A percentile compares a stretch with the other conserved stretches of the same genome.
phyloP scores from a whole-genome alignment of 768 basidiomycete genomes.

The Porphyrellus cyaneotinctus region DNA sequence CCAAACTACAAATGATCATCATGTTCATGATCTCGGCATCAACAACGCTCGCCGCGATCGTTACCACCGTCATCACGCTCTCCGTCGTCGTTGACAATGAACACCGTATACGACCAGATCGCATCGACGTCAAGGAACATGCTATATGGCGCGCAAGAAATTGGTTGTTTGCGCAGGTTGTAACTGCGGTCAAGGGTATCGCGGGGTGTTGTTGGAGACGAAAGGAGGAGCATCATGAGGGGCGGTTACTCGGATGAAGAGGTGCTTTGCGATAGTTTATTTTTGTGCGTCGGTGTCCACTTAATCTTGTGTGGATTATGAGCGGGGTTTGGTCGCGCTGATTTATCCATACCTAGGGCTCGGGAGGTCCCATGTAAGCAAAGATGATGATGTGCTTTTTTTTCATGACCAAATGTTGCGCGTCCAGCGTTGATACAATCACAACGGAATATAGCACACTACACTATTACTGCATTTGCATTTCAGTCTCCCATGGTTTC shows the following conservation, averaged over 20 bases:
- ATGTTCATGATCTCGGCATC: conserved; percentile 90
- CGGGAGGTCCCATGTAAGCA: no score
- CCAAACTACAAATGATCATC: conserved; percentile 86
- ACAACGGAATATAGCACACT: no score
- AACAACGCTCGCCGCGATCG: conserved; percentile 66
- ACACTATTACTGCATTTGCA: no score
- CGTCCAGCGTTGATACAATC: no score
- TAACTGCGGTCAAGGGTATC: conserved; percentile 4
- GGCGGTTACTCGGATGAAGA: conserved; percentile 17
- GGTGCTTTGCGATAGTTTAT: no score
- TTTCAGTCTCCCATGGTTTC: no score
- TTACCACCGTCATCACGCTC: conserved; percentile 58
- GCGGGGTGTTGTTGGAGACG: conserved; percentile 11
- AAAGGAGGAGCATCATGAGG: background rate
- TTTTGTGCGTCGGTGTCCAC: no score
- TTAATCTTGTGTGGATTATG: no score
- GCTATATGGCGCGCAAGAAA: conserved; percentile 34
- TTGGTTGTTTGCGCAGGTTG: conserved; percentile 23
- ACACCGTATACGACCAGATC: conserved; percentile 59
- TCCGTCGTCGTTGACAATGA: conserved; percentile 62
- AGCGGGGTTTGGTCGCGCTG: no score
- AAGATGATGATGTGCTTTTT: no score
- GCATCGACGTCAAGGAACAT: conserved; percentile 43
- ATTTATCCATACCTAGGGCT: no score
- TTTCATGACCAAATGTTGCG: no score